These are phyloP conservation scores for Karstenula rhodostoma DNA, from an alignment of 2,329 filamentous ascomycete species.

Conservation along the genomic window DNA sequence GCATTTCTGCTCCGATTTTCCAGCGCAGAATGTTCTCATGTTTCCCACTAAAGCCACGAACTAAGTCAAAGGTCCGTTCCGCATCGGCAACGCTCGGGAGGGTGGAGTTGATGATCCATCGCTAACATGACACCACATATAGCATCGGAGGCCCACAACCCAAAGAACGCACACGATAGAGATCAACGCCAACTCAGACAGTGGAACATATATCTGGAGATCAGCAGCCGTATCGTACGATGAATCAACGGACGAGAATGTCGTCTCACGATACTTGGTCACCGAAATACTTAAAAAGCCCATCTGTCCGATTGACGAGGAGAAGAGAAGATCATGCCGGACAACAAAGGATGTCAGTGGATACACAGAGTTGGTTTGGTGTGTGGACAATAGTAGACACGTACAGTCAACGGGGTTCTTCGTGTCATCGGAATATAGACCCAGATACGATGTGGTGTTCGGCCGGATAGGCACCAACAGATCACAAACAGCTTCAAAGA, in stretches of 20 bases:
- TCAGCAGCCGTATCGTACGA: constrained; percentile 7
- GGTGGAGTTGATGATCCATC: neutral
- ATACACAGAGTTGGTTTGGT: constrained; percentile 2
- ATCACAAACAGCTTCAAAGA: neutral
- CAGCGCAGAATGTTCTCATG: constrained; percentile 1
- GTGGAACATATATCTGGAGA: constrained; percentile 1
- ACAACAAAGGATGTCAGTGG: constrained; percentile 4
- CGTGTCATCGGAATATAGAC: constrained; percentile 7
- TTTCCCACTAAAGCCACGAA: neutral
- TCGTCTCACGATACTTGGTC: constrained; percentile 6
- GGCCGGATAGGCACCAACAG: neutral
- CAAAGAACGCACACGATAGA: neutral
- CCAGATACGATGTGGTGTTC: constrained; percentile 9
- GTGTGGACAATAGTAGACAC: neutral
- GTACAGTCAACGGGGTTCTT: neutral
- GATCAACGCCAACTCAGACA: neutral
- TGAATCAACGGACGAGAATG: constrained; percentile 1
- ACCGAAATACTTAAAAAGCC: constrained; percentile 8
- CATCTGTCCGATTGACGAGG: constrained; percentile 1
- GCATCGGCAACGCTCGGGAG: neutral
- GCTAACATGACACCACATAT: neutral
- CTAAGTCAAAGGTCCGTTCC: neutral
- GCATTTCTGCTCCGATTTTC: neutral
- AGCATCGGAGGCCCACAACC: neutral
- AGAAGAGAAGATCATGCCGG: neutral